Conservation (phyloP, 192 early-diverging fungal species). For the Martensiomyces pterosporus region DNA sequence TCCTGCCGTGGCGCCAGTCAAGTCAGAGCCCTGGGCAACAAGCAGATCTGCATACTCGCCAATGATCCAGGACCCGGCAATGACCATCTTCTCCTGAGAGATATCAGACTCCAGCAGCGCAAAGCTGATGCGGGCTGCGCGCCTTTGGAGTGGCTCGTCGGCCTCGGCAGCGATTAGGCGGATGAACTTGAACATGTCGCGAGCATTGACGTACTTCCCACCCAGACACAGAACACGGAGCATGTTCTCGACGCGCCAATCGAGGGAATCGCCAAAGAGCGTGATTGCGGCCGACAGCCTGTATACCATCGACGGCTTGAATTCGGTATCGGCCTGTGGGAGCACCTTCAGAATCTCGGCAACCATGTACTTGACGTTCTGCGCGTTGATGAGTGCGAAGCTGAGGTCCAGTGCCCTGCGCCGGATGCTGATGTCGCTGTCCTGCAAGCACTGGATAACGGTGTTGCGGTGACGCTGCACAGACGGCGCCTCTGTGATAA, state of each 20-base stretch:
- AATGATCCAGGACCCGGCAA: conserved; percentile 89
- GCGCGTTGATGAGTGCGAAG: conserved; percentile 92
- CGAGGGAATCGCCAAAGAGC: conserved; percentile 86
- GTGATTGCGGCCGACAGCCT: conserved; percentile 92
- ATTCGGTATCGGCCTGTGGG: conserved; percentile 85
- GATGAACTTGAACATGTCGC: conserved; percentile 81
- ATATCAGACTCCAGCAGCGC: conserved; percentile 69
- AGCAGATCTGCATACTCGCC: conserved; percentile 97
- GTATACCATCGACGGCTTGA: conserved; percentile 84
- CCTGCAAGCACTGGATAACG: conserved; percentile 91
- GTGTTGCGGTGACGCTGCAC: conserved; percentile 97
- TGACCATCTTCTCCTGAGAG: conserved; percentile 80
- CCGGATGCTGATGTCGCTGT: conserved; percentile 94
- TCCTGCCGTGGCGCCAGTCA: not conserved
- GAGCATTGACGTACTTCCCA: conserved; percentile 67
- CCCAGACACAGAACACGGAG: conserved; percentile 78
- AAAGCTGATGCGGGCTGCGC: conserved; percentile 87
- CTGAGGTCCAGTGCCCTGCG: conserved; percentile 92
- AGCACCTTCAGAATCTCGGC: conserved; percentile 90
- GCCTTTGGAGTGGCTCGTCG: conserved; percentile 71
- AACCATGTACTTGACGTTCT: conserved; percentile 90
- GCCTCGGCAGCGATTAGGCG: conserved; percentile 76
- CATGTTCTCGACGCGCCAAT: conserved; percentile 97
- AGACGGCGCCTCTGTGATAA: conserved; percentile 84
- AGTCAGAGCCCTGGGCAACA: conserved; percentile 24